Evolutionary conservation across 306 rosid species (phyloP), one percentile per base, ranked within the genome.

Genomic region (Canavalia ensiformis): DNA sequence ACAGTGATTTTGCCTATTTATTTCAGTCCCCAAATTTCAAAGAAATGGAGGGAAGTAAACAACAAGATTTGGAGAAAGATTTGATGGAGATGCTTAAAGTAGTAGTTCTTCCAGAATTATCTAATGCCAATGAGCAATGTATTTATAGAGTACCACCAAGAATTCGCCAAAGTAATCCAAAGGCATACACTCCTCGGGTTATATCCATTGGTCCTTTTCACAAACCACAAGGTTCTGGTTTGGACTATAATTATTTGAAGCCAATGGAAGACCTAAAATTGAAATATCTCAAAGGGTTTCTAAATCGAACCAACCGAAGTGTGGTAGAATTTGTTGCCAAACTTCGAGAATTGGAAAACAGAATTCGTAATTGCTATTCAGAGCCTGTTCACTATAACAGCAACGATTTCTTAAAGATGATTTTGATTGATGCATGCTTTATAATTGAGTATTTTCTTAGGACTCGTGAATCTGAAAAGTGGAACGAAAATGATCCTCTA

Each of bases 371-470:
- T 12, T 50, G 76, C 11, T 71, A 71, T 34, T 42, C 30, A 71
- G 47, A 6, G 7, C 18, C 30, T 13, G 11, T 69, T 28, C 25
- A 12, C 42, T 13, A 4, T 56, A 2, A 55, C 6, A 78, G 68
- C 29, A 12, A 78, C 8, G 76, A 67, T 41, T 68, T 78, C 75
- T 31, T 81, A 18, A 33, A 58, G 34, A 81, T 81, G 51, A 34
- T 74, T 18, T 8, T 81, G 0, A 8, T 65, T 66, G 80, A 81
- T 10, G 75, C 80, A 30, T 54, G 84, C 8, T 81, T 81, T 62
- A 65, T 81, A 18, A 65, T 81, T 65, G 80, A 81, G 13, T 34
- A 2, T 46, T 44, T 74, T 28, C 25, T 66, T n/a, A 65, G 68
- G 13, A 3, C 0, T 11, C 0, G 2, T 11, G 0, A 0, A 5